Evolutionary conservation across 2,329 filamentous ascomycete genomes (phyloP).

Genomic region (Ophiocordyceps camponoti-floridani): DNA sequence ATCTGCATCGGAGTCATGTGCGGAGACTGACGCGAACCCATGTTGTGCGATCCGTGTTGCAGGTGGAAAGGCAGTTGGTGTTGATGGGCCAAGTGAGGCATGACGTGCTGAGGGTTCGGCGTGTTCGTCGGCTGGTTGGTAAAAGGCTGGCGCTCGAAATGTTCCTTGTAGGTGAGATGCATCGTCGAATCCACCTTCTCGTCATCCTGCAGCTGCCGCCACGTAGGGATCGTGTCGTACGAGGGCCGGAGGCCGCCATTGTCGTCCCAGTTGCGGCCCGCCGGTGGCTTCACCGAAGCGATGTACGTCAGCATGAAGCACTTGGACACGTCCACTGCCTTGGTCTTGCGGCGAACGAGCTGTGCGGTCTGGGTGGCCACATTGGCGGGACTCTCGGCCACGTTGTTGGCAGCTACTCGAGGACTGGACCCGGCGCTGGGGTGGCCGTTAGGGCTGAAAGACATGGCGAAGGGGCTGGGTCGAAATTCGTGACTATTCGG

Average conservation of each 20-base stretch:
- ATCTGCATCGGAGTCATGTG: slow-evolving; percentile 65
- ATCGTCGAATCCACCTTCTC: slow-evolving; percentile 51
- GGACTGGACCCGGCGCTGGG: slow-evolving; percentile 59
- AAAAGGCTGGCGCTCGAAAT: slow-evolving; percentile 54
- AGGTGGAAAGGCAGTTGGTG: slow-evolving; percentile 73
- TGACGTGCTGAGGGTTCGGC: slow-evolving; percentile 49
- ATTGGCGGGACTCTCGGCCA: slow-evolving; percentile 13
- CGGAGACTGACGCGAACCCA: slow-evolving; percentile 51
- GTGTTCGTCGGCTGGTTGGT: slow-evolving; percentile 42
- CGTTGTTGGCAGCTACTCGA: slow-evolving; percentile 37
- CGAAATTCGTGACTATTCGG: slow-evolving; percentile 63
- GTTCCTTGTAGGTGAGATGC: slow-evolving; percentile 52
- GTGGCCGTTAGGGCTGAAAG: slow-evolving; percentile 57
- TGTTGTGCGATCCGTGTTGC: slow-evolving; percentile 52
- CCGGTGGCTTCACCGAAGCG: slow-evolving; percentile 32
- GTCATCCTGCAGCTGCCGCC: slow-evolving; percentile 55
- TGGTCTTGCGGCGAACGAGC: slow-evolving; percentile 53
- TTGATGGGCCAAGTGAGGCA: slow-evolving; percentile 61
- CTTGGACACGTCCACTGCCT: slow-evolving; percentile 54
- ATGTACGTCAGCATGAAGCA: slow-evolving; percentile 35
- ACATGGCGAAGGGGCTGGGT: slow-evolving; percentile 61
- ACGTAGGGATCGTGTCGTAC: slow-evolving; percentile 71
- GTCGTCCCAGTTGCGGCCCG: slow-evolving; percentile 45
- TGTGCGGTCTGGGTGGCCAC: slow-evolving; percentile 15
- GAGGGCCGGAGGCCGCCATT: slow-evolving; percentile 74